phyloP scores from a whole-genome alignment of 768 basidiomycete species.

The Phlegmacium glaucopus region DNA sequence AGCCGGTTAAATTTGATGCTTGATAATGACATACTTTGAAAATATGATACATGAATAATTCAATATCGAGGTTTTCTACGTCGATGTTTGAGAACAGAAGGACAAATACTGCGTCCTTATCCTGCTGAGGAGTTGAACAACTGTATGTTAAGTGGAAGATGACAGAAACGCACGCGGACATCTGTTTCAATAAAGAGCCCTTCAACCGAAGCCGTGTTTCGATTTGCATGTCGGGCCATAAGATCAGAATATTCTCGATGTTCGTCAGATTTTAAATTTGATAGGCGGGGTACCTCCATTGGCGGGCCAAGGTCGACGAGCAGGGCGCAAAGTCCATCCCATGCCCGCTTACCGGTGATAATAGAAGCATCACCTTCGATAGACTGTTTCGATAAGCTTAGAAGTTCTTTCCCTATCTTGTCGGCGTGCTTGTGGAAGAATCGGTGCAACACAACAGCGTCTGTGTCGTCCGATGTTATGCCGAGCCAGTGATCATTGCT shows the following conservation, averaged over 20 bases:
- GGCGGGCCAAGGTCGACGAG: constrained; percentile 77
- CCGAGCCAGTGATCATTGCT: constrained; percentile 71
- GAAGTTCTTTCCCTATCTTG: constrained; percentile 82
- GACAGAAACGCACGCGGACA: constrained; percentile 36
- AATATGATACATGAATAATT: constrained; percentile 73
- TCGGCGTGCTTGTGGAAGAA: constrained; percentile 85
- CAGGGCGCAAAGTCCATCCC: constrained; percentile 77
- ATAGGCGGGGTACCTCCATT: constrained; percentile 62
- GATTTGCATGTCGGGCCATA: constrained; percentile 59
- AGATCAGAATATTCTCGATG: constrained; percentile 69
- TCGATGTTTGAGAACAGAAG: constrained; percentile 68
- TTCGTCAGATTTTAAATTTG: constrained; percentile 39
- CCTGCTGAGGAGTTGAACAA: constrained; percentile 19
- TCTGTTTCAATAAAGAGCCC: constrained; percentile 62
- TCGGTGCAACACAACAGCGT: constrained; percentile 77
- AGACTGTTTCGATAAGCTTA: constrained; percentile 64
- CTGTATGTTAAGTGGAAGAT: neutral
- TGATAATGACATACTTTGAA: constrained; percentile 50
- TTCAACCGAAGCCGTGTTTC: constrained; percentile 58
- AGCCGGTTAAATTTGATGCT: neutral
- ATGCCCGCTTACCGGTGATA: constrained; percentile 71
- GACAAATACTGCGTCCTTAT: constrained; percentile 56
- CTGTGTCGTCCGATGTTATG: constrained; percentile 79
- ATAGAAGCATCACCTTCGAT: constrained; percentile 54
- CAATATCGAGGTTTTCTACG: constrained; percentile 76